Conservation (phyloP, 164 flowering plant genomes). For the Tetrastigma voinierianum region DNA sequence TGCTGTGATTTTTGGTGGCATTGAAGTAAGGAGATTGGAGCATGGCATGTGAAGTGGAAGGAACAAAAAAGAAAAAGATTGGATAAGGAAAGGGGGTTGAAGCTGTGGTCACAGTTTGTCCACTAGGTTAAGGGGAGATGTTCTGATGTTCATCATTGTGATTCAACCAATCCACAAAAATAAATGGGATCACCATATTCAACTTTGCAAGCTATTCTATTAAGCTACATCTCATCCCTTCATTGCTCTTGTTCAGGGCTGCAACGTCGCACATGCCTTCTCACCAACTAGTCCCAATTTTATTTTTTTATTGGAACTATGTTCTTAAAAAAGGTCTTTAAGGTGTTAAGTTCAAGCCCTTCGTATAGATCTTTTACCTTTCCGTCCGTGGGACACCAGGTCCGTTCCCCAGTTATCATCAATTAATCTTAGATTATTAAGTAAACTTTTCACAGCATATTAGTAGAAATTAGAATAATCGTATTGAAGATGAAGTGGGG, state of each 20-base stretch:
- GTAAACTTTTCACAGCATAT: no score
- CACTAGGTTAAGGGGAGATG: conserved; percentile 22
- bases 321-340: no score
- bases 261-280: no score
- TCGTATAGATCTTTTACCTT: no score
- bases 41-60: conserved; percentile 31
- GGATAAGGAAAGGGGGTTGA: conserved; percentile 17
- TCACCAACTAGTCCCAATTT: no score
- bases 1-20: conserved; percentile 17
- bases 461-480: no score
- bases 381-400: no score
- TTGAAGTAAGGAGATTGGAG: conserved; percentile 22
- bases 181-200: neutral
- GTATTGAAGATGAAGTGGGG: no score
- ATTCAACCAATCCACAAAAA: conserved; percentile 6
- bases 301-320: no score
- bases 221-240: neutral
- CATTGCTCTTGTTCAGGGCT: no score
- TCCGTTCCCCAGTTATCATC: neutral
- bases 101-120: conserved; percentile 34
- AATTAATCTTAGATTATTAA: no score
- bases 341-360: no score
- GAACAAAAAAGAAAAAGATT: conserved; percentile 8
- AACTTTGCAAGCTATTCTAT: neutral
- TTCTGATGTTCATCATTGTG: conserved; percentile 19